Evolutionary conservation across 73 alveolate genomes (phyloP), one percentile per base, ranked within the genome.

Genomic region (Durusdinium trenchii): DNA sequence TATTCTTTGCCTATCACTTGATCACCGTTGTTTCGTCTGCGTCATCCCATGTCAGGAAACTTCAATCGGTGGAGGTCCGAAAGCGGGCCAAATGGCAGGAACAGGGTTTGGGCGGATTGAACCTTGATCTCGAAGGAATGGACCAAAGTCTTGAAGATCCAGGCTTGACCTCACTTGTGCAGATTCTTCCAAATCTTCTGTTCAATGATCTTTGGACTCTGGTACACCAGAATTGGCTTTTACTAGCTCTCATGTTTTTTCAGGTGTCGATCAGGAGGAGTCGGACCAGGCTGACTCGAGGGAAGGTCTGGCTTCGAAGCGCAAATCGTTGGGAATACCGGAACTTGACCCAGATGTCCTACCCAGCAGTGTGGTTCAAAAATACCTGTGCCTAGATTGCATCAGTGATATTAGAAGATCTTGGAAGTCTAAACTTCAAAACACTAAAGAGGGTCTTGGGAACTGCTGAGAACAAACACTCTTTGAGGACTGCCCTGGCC

Each of bases 331-430:
- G 90, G 90, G 90, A 4, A 16, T 79, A 6, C 90, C 90, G 5
- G 90, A 79, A 64, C 30, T 79, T 43, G 90, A 79, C 46, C 90
- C 90, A 5, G 90, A 79, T 47, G 90, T 64, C 23, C 64, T 46
- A 1, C 90, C 90, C 30, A 46, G 67, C 64, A 6, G 42, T 35
- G 6, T 23, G 3, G 46, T 47, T 46, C 12, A 18, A 12, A 79
- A 79, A 35, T 79, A 32, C 90, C 30, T 79, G 90, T 23, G 40
- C 43, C 90, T 32, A 75, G 85, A 40, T 54, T 75, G 38, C 9
- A 40, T 14, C 45, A 2, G n/a, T 9, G 32, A 6, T 62, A 9
- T 64, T 6, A 35, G 32, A 35, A 62, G 18, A 35, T 20, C 38
- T 4, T 62, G 36, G 7, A 62, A 62, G 32, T 20, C 18, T 40